Base-by-base conservation (phyloP, 306 rosid species). In the Quercus cerris region DNA sequence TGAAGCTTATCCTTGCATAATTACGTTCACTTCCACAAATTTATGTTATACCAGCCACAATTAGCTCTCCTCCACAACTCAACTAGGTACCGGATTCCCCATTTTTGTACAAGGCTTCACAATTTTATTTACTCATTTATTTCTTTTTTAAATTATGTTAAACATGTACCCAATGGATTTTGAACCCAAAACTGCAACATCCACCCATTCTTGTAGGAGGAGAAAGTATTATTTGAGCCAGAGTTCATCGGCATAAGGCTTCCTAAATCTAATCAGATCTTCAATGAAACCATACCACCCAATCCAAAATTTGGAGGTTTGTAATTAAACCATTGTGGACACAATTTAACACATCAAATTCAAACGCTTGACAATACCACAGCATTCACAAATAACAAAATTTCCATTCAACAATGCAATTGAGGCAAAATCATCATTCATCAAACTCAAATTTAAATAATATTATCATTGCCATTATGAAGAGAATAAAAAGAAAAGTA, bases 391-490 rank as follows among this genome's bases (percentile, higher is more conserved):
- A 41, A 23, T 11, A 70, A 46, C 19, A 14, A 51, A 22, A 49
- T 19, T 35, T n/a, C 54, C 52, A 3, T 8, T 12, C 15, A 6
- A 19, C 41, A 10, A n/a, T 68, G 54, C 8, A 8, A 6, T 33
- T 6, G 64, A 23, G 18, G 5, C 11, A 33, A 10, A 31, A 10
- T 11, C 54, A 49, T 49, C 54, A 49, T 41, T 31, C 23, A 31
- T 33, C 71, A 83, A 84, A 81, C 84, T 87, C 77, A 71, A 52
- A 6, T 46, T 1, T 3, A 64, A 38, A 62, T 33, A 54, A 30
- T 15, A 12, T 44, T 55, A 25, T 73, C 31, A 76, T 27, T 77
- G 74, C 38, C 66, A 31, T 72, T 67, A 35, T 31, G 2, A 73
- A n/a, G 31, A 15, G 66, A 77, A 30, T 30, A 5, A 20, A 20